Percentiles rank a stretch among this genome's conserved stretches.
These are phyloP conservation scores for Aristolochia californica DNA, from an alignment of 164 flowering plant species.

Conservation along the genomic window DNA sequence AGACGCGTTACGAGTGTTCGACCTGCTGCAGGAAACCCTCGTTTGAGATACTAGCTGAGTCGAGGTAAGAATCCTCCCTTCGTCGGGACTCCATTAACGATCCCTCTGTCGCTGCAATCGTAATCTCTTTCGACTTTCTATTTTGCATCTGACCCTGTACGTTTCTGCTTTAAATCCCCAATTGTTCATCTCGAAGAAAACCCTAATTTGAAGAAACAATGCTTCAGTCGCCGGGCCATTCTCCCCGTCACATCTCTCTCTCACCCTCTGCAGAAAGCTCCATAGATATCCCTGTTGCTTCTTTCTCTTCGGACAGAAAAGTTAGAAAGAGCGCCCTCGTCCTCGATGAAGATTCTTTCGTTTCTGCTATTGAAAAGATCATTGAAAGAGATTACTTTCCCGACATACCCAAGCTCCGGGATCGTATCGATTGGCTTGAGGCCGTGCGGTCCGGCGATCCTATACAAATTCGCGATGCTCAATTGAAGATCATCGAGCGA, in stretches of 20 bases:
- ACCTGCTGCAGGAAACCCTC: too few relatives aligned
- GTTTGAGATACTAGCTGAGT: too few relatives aligned
- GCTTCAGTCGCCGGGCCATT: constrained; percentile 86
- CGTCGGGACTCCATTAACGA: too few relatives aligned
- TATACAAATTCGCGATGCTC: constrained; percentile 72
- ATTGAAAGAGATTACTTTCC: constrained; percentile 94
- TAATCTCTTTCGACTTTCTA: too few relatives aligned
- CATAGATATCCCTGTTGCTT: constrained; percentile 8
- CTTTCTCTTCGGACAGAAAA: constrained; percentile 1
- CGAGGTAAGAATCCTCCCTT: too few relatives aligned
- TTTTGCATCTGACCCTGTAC: too few relatives aligned
- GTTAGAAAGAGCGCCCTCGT: constrained; percentile 23
- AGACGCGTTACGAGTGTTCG: too few relatives aligned
- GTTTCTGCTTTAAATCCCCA: too few relatives aligned
- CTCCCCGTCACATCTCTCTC: constrained; percentile 57
- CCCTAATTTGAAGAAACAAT: constrained; percentile 19
- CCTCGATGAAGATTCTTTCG: constrained; percentile 82
- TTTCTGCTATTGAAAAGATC: constrained; percentile 73
- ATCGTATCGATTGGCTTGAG: constrained; percentile 84
- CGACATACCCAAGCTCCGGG: constrained; percentile 78
- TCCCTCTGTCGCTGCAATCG: too few relatives aligned
- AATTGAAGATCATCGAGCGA: constrained; percentile 87
- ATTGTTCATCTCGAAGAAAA: too few relatives aligned
- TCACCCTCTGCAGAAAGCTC: constrained; percentile 35
- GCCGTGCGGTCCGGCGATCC: constrained; percentile 70